These are phyloP conservation scores for Blastobotrys terrestris DNA, from an alignment of 805 yeast species.

Conservation along the genomic window DNA sequence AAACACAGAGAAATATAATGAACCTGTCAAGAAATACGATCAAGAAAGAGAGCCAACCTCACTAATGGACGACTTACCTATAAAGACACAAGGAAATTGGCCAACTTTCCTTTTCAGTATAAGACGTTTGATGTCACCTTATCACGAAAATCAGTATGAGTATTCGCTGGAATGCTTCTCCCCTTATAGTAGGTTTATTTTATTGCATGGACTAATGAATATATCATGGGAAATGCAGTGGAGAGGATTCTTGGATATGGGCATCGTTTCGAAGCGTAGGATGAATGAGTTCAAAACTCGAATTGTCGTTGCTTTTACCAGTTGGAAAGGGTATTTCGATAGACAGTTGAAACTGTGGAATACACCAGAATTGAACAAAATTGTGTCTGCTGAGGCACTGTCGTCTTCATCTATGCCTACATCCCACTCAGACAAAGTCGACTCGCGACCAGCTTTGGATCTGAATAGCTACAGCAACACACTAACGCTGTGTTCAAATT, in stretches of 20 bases:
- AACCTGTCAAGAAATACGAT: neutral
- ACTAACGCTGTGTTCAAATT: constrained; percentile 22
- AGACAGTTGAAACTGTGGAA: constrained; percentile 26
- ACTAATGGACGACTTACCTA: constrained; percentile 5
- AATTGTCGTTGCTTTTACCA: constrained; percentile 30
- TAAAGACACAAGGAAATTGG: constrained; percentile 26
- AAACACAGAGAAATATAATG: neutral
- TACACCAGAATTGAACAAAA: constrained; percentile 9
- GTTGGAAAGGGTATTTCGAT: constrained; percentile 37
- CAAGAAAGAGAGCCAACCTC: constrained; percentile 7
- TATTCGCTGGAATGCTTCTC: constrained; percentile 33
- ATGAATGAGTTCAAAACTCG: constrained; percentile 29
- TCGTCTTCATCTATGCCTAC: constrained; percentile 3
- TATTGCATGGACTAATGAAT: constrained; percentile 34
- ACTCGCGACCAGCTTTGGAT: neutral
- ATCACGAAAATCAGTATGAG: constrained; percentile 28
- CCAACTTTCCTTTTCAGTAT: constrained; percentile 31
- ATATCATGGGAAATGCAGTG: constrained; percentile 33
- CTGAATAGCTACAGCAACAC: constrained; percentile 21
- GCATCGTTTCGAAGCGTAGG: constrained; percentile 32
- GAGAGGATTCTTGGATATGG: constrained; percentile 32
- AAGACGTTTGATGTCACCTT: constrained; percentile 29
- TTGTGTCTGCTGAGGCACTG: neutral
- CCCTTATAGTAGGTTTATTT: constrained; percentile 34
- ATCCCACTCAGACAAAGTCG: constrained; percentile 1